Evolutionary conservation across 495 filamentous ascomycete species (phyloP), one percentile per base, ranked within the genome.

Genomic region (Talaromyces nanjingensis): DNA sequence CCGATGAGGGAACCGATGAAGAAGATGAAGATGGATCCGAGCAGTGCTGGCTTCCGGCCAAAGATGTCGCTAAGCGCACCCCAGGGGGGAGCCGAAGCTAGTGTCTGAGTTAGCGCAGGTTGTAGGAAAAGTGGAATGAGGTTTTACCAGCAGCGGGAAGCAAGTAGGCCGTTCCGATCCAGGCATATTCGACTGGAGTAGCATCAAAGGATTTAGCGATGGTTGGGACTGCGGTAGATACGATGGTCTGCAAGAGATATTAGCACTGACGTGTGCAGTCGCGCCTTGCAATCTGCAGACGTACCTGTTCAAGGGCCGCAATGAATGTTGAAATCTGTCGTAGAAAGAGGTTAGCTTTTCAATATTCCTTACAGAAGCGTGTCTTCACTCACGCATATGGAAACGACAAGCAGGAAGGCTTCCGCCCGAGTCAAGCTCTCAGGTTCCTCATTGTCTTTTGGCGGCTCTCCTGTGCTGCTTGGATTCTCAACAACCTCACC

Each of bases 41-140:
- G 75, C 57, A 96, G 77, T 58, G 93, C 87, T 4, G 83, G 85
- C 70, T 96, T 96, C 27, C 91, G 84, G 2, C 92, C 92, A 81
- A 86, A 96, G 65, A 96, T 93, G 69, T 96, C 92, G 65, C 83
- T 87, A 45, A 92, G 73, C 71, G 91, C 91, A 18, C 89, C 90
- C 90, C 90, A 93, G 59, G 86, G 77, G 0, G 89, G 89, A 29
- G 86, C 85, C 34, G 84, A 83, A 5, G 89, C 85, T 8, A 37
- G 16, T 54, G 27, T 31, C 33, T 59, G 25, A 20, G 4, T 34
- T 33, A 34, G 56, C 25, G 11, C 56, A 59, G 29, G 25, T 34
- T 59, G 24, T 56, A 56, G 53, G 5, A 27, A 25, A 12, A 39
- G 25, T 31, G 56, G 14, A 31, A 39, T 25, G 34, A 45, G 58